These are phyloP conservation scores for Aspergillus olivimuriae DNA, from an alignment of 495 filamentous ascomycete species.

Conservation along the genomic window DNA sequence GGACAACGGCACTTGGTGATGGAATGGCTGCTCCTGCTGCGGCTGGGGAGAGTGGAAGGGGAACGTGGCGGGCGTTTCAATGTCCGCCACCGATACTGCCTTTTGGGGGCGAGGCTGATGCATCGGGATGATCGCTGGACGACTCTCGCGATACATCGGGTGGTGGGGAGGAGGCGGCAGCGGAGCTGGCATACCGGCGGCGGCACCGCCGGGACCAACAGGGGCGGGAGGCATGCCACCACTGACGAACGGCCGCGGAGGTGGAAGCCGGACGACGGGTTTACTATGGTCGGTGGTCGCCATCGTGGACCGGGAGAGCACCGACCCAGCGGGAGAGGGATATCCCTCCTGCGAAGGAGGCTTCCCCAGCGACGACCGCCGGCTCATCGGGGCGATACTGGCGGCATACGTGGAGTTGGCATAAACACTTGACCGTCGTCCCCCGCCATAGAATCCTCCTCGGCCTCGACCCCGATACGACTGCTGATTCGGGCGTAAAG, in stretches of 20 bases:
- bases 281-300: constrained; percentile 52
- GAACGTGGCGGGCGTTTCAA: constrained; percentile 75
- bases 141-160: constrained; percentile 72
- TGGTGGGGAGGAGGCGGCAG: constrained; percentile 42
- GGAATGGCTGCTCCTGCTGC: constrained; percentile 76
- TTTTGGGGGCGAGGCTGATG: constrained; percentile 96
- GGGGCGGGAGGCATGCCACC: too few species aligned
- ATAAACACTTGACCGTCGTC: constrained; percentile 73
- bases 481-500: constrained; percentile 87
- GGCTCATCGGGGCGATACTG: constrained; percentile 77
- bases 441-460: constrained; percentile 63
- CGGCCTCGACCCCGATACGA: constrained; percentile 62
- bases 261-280: constrained; percentile 83
- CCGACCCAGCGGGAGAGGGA: constrained; percentile 71
- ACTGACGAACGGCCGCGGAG: constrained; percentile 50
- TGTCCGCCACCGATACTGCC: constrained; percentile 86
- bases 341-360: constrained; percentile 67
- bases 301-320: constrained; percentile 59
- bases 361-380: constrained; percentile 80
- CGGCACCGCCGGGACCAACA: constrained; percentile 19
- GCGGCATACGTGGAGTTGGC: constrained; percentile 77
- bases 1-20: constrained; percentile 78
- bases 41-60: constrained; percentile 66
- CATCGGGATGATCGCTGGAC: constrained; percentile 72
- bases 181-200: constrained; percentile 17